Base-by-base conservation (phyloP, 2,329 filamentous ascomycete genomes). In the Aplosporella prunicola region DNA sequence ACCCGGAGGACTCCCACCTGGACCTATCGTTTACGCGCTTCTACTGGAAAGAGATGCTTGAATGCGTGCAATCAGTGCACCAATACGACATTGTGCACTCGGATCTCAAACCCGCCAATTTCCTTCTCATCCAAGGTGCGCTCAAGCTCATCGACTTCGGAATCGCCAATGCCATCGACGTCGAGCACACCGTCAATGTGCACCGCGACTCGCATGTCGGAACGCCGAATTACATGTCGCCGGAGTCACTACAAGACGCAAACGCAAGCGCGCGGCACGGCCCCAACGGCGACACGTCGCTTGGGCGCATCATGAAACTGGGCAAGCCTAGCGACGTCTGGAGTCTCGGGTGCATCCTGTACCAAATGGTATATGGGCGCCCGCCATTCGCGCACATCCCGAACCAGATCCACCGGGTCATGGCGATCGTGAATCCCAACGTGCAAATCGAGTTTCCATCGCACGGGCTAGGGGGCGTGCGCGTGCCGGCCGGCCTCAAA, bases 31-130 rank as follows among this genome's bases (percentile, higher is more conserved):
- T 96, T 58, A 86, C 91, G 9, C 82, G 91, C n/a, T 93, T 84
- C 62, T 94, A 94, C 68, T 98, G 91, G 91, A 91, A 93, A 60
- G 91, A 98, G 63, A 98, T 98, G 91, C 78, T 98, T 13, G 87
- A 94, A 58, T 96, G 91, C 56, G 77, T 98, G 5, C 76, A 84
- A 48, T 77, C 89, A 1, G 87, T 98, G 1, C 91, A 98, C 56
- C 75, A 82, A 9, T 72, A 81, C 56, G 87, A 95, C 53, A 88
- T 98, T 45, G 91, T 98, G 3, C 91, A 98, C 62, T 94, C 87
- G 0, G 91, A 98, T 55, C 70, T 98, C 24, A 98, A 98, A 61
- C 91, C 91, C 0, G 88, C 88, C 51, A 98, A 98, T 58, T 98
- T 98, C 57, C 81, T 98, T 16, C 72, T 96, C 14, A 87, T 94